Base-by-base conservation (phyloP, 2,329 filamentous ascomycete genomes). In the Xylaria digitata region DNA sequence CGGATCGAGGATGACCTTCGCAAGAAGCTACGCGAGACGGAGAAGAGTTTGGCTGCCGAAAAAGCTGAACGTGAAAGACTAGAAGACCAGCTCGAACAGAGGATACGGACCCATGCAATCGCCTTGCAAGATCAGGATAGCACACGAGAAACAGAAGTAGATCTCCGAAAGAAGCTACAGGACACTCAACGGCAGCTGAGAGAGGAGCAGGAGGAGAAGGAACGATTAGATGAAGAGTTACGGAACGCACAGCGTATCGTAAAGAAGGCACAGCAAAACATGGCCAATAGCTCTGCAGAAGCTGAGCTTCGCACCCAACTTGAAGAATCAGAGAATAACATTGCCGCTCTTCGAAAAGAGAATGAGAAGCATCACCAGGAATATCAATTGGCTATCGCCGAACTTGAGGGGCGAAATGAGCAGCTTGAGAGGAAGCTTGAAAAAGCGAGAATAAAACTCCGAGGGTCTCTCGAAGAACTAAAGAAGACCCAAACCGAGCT, bases 381-480 rank as follows among this genome's bases (percentile, higher is more conserved):
- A 49, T 77, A 79, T 53, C 84, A 88, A 61, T 86, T 87, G 68
- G 85, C 86, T 15, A 77, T 88, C 7, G 81, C 84, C 3, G 89
- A 91, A 68, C 86, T 86, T 53, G 87, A 91, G 50, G 84, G 84
- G 6, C 85, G 89, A 69, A 88, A 86, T 59, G 84, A 89, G 4
- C 83, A 88, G 13, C 83, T 94, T 0, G 90, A 94, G 70, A 89
- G 89, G 69, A 92, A 91, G 70, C 80, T 96, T 17, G 89, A 88
- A 59, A 87, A 87, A 21, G 85, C 92, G 75, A 89, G 89, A 74
- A 85, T 85, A 62, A 94, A 94, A 77, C 80, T 95, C 21, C 88
- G 87, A 59, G 83, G 87, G 9, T 86, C 88, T 0, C 93, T 93
- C 68, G 88, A 91, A 37, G 89, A 93, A 75, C 85, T 96, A 30